Evolutionary conservation across 2,329 filamentous ascomycete genomes (phyloP).

Genomic region (Pleomassaria siparia): DNA sequence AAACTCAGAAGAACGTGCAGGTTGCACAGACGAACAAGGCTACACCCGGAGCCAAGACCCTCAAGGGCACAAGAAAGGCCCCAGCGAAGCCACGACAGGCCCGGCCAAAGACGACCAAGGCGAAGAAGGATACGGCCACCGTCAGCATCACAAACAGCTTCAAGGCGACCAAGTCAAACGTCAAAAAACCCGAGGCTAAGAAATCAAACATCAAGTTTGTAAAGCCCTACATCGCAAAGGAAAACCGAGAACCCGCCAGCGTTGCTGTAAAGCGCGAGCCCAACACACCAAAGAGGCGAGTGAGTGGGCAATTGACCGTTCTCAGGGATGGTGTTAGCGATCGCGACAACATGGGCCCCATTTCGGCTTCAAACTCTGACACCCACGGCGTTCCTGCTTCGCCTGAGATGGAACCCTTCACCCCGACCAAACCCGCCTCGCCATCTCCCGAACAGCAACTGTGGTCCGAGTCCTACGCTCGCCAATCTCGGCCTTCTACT

Average conservation of each 20-base stretch:
- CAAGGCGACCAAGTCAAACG: slow-evolving; percentile 28
- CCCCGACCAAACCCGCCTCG: slow-evolving; percentile 7
- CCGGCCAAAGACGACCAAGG: slow-evolving; percentile 34
- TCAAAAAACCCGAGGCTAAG: slow-evolving; percentile 3
- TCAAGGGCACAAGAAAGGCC: slow-evolving; percentile 11
- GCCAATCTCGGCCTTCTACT: neutral
- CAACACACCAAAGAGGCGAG: slow-evolving; percentile 19
- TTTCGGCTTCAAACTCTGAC: slow-evolving; percentile 32
- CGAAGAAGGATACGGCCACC: slow-evolving; percentile 29
- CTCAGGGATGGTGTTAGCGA: slow-evolving; percentile 17
- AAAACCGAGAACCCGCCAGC: slow-evolving; percentile 15
- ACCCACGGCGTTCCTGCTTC: slow-evolving; percentile 27
- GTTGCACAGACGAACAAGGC: slow-evolving; percentile 21
- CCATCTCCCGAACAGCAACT: neutral
- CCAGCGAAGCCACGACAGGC: slow-evolving; percentile 29
- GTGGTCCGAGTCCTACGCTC: neutral
- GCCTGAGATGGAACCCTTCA: slow-evolving; percentile 32
- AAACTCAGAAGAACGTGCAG: slow-evolving; percentile 34
- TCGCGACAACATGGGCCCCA: slow-evolving; percentile 19
- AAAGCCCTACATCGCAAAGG: neutral
- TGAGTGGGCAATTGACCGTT: slow-evolving; percentile 21
- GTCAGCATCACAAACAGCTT: slow-evolving; percentile 32
- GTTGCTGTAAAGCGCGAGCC: slow-evolving; percentile 6
- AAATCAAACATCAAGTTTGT: slow-evolving; percentile 2
- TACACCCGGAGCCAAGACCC: slow-evolving; percentile 11